These are phyloP conservation scores for Kwoniella sp. DNA, from an alignment of 768 basidiomycete species.

Conservation along the genomic window DNA sequence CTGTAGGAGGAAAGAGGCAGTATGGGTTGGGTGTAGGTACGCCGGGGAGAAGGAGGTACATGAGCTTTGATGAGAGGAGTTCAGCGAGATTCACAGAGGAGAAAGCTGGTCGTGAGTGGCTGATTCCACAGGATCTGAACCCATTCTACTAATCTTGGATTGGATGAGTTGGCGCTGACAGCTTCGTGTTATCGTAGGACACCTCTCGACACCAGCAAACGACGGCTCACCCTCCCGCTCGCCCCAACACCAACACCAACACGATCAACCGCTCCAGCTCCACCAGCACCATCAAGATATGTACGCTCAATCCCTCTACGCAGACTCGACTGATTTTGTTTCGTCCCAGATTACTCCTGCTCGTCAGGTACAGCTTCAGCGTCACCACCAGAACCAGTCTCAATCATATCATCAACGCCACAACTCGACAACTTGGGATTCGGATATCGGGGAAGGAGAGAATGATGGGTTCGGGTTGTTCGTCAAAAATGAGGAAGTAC, in stretches of 20 bases:
- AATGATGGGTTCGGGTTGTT: conserved; percentile 36
- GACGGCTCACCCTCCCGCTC: conserved; percentile 5
- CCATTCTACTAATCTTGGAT: no score
- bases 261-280: neutral
- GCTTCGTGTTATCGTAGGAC: no score
- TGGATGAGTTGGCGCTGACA: no score
- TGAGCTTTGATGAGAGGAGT: conserved; percentile 16
- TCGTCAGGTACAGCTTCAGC: neutral
- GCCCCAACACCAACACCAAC: neutral
- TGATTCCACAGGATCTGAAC: no score
- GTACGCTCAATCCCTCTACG: conserved; percentile 19
- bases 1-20: neutral
- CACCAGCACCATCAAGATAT: neutral
- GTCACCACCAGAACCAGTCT: neutral
- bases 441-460: neutral
- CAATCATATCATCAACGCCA: neutral
- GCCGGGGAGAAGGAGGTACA: conserved; percentile 16
- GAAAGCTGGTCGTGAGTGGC: conserved; percentile 5
- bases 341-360: conserved; percentile 8
- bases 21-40: conserved; percentile 8
- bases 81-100: neutral
- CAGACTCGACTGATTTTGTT: conserved; percentile 20
- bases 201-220: conserved; percentile 22
- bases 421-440: neutral
- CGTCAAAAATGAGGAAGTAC: conserved; percentile 22